Base-by-base conservation (phyloP, 495 filamentous ascomycete species). In the Cercophora sp. region DNA sequence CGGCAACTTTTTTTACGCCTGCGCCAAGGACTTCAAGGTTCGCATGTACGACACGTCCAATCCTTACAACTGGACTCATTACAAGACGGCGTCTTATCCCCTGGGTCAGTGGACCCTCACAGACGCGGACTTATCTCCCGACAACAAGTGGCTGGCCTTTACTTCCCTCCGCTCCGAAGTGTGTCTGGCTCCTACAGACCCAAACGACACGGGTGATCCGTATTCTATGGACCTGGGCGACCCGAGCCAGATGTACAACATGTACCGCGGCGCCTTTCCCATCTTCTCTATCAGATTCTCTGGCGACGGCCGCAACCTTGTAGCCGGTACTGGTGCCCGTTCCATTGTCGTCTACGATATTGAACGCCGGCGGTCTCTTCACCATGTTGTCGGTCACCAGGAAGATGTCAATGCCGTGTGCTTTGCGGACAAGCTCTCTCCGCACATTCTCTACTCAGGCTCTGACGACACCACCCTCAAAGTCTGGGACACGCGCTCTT, bases 31-130 rank as follows among this genome's bases (percentile, higher is more conserved):
- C 65, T 96, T 93, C 69, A 83, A 80, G 49, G 89, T 98, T 11
- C 85, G 91, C 18, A 90, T 98, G 87, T 98, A 97, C 65, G 93
- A 98, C 64, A 96, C 93, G 0, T 94, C 89, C 1, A 96, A 96
- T 52, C 93, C 93, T 0, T 94, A 91, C 64, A 80, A 88, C 47
- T 98, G 93, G 93, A 85, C 85, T 60, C 91, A 96, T 65, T 96
- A 96, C 71, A 97, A 96, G 69, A 91, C 88, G 0, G 89, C 92
- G 8, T 70, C 79, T 16, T 95, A 95, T 70, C 87, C 88, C 3
- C 85, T 82, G 49, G 93, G 90, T 2, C 83, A 86, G 55, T 98
- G 93, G 93, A 97, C 92, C 2, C 86, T 98, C 57, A 98, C 92
- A 9, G 93, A 98, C 72, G 92, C 93, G 23, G 85, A 84, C 4